These are phyloP conservation scores for Rhodotorula sp. DNA, from an alignment of 1,284 basidiomycete species.

Conservation along the genomic window DNA sequence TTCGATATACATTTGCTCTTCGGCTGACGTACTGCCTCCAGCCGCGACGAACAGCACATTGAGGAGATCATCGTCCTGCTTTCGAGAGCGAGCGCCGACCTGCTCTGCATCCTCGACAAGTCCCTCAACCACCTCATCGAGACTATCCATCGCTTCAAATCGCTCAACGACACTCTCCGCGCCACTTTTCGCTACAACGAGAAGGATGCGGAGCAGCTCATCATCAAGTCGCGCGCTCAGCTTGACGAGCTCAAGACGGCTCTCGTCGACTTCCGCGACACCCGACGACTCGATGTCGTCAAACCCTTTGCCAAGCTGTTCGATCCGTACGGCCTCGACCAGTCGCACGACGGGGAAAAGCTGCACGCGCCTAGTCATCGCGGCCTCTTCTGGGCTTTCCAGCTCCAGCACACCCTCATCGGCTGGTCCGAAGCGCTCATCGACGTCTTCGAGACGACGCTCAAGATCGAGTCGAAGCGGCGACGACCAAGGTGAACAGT, in stretches of 20 bases:
- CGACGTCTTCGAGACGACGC: slow-evolving; percentile 57
- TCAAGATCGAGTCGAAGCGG: slow-evolving; percentile 60
- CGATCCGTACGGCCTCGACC: slow-evolving; percentile 51
- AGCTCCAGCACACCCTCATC: slow-evolving; percentile 59
- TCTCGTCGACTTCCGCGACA: slow-evolving; percentile 56
- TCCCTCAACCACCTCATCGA: slow-evolving; percentile 43
- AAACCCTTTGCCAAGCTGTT: slow-evolving; percentile 68
- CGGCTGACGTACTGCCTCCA: background rate
- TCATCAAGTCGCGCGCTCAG: slow-evolving; percentile 52
- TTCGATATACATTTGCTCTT: too few relatives aligned
- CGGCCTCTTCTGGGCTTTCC: slow-evolving; percentile 60
- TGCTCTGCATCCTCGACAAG: slow-evolving; percentile 56
- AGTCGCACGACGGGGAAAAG: slow-evolving; percentile 7
- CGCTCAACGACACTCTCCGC: slow-evolving; percentile 20
- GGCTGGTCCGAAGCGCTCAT: slow-evolving; percentile 49
- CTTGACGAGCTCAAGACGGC: slow-evolving; percentile 51
- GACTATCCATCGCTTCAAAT: slow-evolving; percentile 45
- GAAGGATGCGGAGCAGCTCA: slow-evolving; percentile 15
- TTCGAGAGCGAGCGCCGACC: slow-evolving; percentile 58
- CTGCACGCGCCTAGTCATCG: slow-evolving; percentile 44
- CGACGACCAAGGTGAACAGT: slow-evolving; percentile 46
- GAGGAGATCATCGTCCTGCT: slow-evolving; percentile 59
- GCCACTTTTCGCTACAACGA: slow-evolving; percentile 8
- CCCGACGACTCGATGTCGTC: slow-evolving; percentile 60
- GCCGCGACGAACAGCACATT: slow-evolving; percentile 54